Conservation (phyloP, 495 filamentous ascomycete species). For the Xylaria curta region DNA sequence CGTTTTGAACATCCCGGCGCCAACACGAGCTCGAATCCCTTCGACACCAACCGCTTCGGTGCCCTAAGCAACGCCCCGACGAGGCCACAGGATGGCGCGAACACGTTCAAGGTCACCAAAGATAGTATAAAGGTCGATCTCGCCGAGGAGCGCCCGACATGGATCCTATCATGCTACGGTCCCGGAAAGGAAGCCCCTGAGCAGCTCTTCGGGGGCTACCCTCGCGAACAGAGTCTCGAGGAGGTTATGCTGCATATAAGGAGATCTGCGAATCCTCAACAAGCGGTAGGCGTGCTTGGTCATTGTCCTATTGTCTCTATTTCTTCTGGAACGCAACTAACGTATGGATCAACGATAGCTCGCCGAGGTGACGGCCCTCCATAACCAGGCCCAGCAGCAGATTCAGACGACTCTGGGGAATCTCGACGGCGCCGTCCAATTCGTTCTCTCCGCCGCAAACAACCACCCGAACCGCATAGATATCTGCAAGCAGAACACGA, state of each 20-base stretch:
- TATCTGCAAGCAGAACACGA: conserved; percentile 57
- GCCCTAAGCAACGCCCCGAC: conserved; percentile 32
- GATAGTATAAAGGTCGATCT: conserved; percentile 69
- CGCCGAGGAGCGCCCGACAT: conserved; percentile 71
- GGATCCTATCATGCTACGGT: conserved; percentile 84
- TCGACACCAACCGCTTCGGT: conserved; percentile 45
- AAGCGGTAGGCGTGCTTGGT: conserved; percentile 57
- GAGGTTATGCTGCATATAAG: conserved; percentile 76
- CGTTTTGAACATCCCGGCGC: conserved; percentile 53
- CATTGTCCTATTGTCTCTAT: not conserved
- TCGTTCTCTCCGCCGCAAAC: conserved; percentile 69
- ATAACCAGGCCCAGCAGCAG: conserved; percentile 67
- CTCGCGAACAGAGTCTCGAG: conserved; percentile 83
- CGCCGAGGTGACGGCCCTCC: conserved; percentile 66
- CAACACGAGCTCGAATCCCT: conserved; percentile 34
- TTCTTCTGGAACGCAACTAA: not conserved
- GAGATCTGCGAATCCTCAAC: conserved; percentile 64
- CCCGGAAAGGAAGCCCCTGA: conserved; percentile 74
- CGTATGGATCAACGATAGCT: conserved; percentile 40
- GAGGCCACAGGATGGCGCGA: conserved; percentile 32
- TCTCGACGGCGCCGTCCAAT: conserved; percentile 73
- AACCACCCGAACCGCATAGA: conserved; percentile 84
- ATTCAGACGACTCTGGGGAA: conserved; percentile 71
- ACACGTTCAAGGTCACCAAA: conserved; percentile 56
- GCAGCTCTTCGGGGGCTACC: conserved; percentile 78